phyloP scores from a whole-genome alignment of 1,139 yeast genomes.

The Yamadazyma songkhlaensis region DNA sequence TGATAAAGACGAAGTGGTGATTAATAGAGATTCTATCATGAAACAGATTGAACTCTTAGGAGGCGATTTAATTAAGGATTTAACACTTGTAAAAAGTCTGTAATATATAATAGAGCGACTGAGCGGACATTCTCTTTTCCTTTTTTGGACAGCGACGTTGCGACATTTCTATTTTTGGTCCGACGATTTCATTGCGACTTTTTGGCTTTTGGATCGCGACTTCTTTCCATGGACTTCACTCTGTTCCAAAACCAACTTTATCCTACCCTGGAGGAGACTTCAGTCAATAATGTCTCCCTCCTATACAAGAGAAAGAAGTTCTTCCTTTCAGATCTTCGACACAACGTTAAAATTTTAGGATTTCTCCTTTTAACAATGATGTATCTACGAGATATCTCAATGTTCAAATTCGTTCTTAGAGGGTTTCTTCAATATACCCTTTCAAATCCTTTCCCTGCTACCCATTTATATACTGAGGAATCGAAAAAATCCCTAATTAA shows the following conservation, averaged over 20 bases:
- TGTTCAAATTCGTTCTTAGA: conserved; percentile 25
- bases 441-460: conserved; percentile 24
- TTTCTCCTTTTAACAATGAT: conserved; percentile 27
- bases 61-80: conserved; percentile 53
- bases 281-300: conserved; percentile 31
- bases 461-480: conserved; percentile 21
- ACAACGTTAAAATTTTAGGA: conserved; percentile 28
- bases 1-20: conserved; percentile 48
- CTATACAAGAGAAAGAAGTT: conserved; percentile 39
- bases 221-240: too few species aligned
- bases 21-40: conserved; percentile 73
- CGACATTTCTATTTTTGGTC: too few species aligned
- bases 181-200: too few species aligned
- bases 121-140: too few species aligned
- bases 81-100: conserved; percentile 2
- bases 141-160: too few species aligned
- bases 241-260: conserved; percentile 26
- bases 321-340: conserved; percentile 34
- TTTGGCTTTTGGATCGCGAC: too few species aligned
- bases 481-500: conserved; percentile 26
- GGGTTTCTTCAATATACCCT: conserved; percentile 29
- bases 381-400: conserved; percentile 37
- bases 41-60: conserved; percentile 75
- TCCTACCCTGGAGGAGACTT: conserved; percentile 40
- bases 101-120: conserved; percentile 2